Percentiles rank a stretch among this genome's conserved stretches.
Evolutionary conservation across 768 basidiomycete species (phyloP).

Genomic region (Galerina marginata): DNA sequence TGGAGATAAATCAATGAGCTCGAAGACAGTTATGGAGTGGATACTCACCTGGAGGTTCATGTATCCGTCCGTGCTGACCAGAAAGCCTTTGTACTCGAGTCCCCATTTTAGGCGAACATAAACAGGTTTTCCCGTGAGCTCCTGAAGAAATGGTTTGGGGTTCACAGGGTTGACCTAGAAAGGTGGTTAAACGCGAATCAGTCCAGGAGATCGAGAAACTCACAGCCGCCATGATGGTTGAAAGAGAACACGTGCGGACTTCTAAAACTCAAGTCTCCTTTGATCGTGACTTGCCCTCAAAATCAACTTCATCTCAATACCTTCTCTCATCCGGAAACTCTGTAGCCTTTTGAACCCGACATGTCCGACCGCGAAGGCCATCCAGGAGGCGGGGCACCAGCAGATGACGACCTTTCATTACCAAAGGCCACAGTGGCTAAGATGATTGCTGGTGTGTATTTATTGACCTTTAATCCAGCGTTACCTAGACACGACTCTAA

Average conservation of each 20-base stretch:
- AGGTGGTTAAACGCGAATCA: conserved; percentile 15
- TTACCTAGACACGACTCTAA: conserved; percentile 9
- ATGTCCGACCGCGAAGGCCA: conserved; percentile 95
- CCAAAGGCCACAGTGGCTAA: conserved; percentile 98
- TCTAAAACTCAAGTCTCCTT: conserved; percentile 26
- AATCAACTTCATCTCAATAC: conserved; percentile 3
- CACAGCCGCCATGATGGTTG: conserved; percentile 71
- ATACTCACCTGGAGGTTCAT: conserved; percentile 94
- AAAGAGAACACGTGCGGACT: conserved; percentile 47
- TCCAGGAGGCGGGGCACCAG: conserved; percentile 56
- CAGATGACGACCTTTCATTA: conserved; percentile 92
- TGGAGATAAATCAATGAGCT: neutral
- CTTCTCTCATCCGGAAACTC: neutral
- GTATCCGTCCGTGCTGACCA: conserved; percentile 98
- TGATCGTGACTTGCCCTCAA: neutral
- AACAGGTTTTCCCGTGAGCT: conserved; percentile 96
- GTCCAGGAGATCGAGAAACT: conserved; percentile 31
- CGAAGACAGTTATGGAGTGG: neutral
- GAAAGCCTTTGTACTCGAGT: conserved; percentile 97
- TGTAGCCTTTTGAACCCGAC: conserved; percentile 2
- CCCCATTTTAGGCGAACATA: conserved; percentile 98
- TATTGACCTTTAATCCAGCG: neutral
- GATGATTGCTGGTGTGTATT: conserved; percentile 83
- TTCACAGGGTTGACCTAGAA: conserved; percentile 89
- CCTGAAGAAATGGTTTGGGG: conserved; percentile 98